Base-by-base conservation (phyloP, 163 green algal species). In the Chlamydomonas reinhardtii region DNA sequence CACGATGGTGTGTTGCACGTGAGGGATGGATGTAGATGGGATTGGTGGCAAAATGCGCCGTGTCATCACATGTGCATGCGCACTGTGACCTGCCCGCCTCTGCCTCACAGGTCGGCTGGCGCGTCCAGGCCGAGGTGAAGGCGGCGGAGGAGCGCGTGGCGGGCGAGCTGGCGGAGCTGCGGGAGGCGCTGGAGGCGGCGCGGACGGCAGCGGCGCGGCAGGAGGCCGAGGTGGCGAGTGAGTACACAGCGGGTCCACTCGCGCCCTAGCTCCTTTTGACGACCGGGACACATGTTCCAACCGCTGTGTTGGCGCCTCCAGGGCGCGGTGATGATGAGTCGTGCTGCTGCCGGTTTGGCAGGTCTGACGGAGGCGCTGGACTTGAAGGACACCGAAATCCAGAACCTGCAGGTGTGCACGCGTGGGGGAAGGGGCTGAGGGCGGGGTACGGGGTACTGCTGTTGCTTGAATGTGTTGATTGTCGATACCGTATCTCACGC, bases 371-470 rank as follows among this genome's bases (percentile, higher is more conserved):
- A 89, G 39, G 92, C 87, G 4, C 89, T 96, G 66, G 87, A 90
- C 16, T 81, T 87, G 0, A 91, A 95, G 73, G 95, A 98, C 68
- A 62, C 69, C 9, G 96, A 98, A 89, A 87, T 97, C 56, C 85
- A 89, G 25, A 98, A 97, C 79, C 92, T 98, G 65, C 94, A 97
- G 90, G 90, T 91, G 16, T 16, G 84, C 39, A n/a, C n/a, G n/a
- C n/a, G n/a, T n/a, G n/a, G n/a, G n/a, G n/a, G n/a, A n/a, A n/a
- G n/a, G 39, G 39, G 39, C 39, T 5, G 39, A 8, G 39, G 39
- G 39, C 39, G 39, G 5, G 39, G 5, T 48, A 8, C 39, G 39
- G 5, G 39, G 5, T 14, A 48, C 5, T 48, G 39, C 39, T n/a
- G n/a, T n/a, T n/a, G n/a, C n/a, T n/a, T n/a, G n/a, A n/a, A n/a